A percentile compares a stretch with the other conserved stretches of the same genome.
Conservation (phyloP, 768 basidiomycete genomes). For the Agaricus sinodeliciosus region DNA sequence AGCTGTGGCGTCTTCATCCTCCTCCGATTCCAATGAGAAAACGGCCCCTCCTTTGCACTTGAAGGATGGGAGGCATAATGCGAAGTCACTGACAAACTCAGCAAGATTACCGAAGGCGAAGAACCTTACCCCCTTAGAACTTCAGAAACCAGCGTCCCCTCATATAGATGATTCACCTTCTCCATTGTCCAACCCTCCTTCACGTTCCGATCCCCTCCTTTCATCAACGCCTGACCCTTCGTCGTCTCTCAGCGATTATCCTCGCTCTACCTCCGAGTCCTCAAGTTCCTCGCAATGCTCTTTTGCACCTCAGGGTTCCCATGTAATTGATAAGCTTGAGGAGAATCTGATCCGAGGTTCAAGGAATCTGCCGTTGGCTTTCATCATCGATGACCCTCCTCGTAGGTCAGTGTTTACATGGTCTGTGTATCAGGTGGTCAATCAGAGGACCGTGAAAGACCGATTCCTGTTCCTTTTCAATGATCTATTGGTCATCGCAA, state of each 20-base stretch:
- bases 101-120: constrained; percentile 37
- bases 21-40: constrained; percentile 10
- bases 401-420: constrained; percentile 80
- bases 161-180: constrained; percentile 28
- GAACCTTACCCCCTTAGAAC: constrained; percentile 26
- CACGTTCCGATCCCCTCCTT: constrained; percentile 49
- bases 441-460: constrained; percentile 91
- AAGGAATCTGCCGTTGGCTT: constrained; percentile 50
- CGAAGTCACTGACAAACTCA: constrained; percentile 20
- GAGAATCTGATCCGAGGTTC: constrained; percentile 61
- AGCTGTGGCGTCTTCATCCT: constrained; percentile 6
- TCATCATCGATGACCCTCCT: constrained; percentile 76
- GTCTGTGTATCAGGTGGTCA: constrained; percentile 89
- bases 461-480: constrained; percentile 96
- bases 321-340: constrained; percentile 64
- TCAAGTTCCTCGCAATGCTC: constrained; percentile 68
- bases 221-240: constrained; percentile 74
- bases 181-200: constrained; percentile 31
- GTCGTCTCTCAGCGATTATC: constrained; percentile 69
- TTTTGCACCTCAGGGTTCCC: constrained; percentile 37
- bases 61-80: constrained; percentile 14
- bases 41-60: not conserved
- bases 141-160: constrained; percentile 14
- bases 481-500: constrained; percentile 90
- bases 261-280: constrained; percentile 66